These are phyloP conservation scores for Solanum chilense DNA, from an alignment of 257 asterid species.

Conservation along the genomic window DNA sequence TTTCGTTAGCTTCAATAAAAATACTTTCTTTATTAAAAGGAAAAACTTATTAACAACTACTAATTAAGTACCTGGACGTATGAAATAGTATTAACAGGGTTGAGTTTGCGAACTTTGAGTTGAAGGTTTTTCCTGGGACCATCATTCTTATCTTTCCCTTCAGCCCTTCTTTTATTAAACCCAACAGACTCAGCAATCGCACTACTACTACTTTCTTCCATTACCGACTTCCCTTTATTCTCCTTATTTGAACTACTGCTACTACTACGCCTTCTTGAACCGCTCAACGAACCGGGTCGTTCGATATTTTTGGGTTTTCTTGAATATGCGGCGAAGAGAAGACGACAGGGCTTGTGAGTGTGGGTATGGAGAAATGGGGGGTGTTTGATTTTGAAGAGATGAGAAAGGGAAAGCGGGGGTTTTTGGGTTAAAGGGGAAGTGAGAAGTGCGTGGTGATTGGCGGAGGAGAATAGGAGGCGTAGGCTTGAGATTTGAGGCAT, in stretches of 20 bases:
- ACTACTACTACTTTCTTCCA: constrained; percentile 32
- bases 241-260: constrained; percentile 5
- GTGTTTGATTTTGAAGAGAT: constrained; percentile 2
- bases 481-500: constrained; percentile 59
- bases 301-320: constrained; percentile 18
- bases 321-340: constrained; percentile 24
- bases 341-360: constrained; percentile 13
- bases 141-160: constrained; percentile 55
- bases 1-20: neutral
- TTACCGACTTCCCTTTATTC: constrained; percentile 22
- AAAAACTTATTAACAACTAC: neutral
- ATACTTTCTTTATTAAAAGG: neutral
- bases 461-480: constrained; percentile 64
- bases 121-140: constrained; percentile 49
- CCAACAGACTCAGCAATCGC: constrained; percentile 23
- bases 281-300: constrained; percentile 17
- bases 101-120: constrained; percentile 63
- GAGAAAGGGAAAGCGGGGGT: constrained; percentile 13
- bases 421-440: constrained; percentile 24
- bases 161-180: constrained; percentile 77
- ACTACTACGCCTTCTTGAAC: constrained; percentile 14
- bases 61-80: constrained; percentile 63
- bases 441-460: constrained; percentile 27
- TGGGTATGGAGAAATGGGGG: constrained; percentile 5
- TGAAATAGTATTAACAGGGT: constrained; percentile 68